Conservation (phyloP, 2,329 filamentous ascomycete genomes). For the Talaromyces pinophilus region DNA sequence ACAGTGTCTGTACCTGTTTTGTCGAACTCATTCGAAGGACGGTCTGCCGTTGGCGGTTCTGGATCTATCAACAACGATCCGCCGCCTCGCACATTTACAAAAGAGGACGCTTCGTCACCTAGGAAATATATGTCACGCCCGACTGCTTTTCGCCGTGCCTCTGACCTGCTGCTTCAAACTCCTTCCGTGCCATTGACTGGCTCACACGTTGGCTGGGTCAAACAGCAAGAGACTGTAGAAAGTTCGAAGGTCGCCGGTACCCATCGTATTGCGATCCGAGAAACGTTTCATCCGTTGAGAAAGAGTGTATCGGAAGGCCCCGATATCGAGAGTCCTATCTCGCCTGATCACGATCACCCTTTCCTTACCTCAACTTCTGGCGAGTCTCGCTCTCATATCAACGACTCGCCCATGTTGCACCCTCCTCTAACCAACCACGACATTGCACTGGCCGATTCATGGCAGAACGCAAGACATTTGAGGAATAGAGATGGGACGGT, state of each 20-base stretch:
- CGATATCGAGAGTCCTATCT: conserved; percentile 26
- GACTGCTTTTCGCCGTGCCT: conserved; percentile 25
- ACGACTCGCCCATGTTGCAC: conserved; percentile 29
- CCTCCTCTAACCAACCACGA: conserved; percentile 26
- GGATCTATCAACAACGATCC: conserved; percentile 18
- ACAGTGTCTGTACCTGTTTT: conserved; percentile 23
- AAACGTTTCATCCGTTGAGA: conserved; percentile 28
- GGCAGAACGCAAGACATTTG: conserved; percentile 25
- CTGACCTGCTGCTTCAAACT: conserved; percentile 29
- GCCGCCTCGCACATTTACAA: conserved; percentile 29
- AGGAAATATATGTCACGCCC: conserved; percentile 25
- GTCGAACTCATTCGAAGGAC: background rate
- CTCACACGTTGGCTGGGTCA: conserved; percentile 31
- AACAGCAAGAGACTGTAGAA: conserved; percentile 29
- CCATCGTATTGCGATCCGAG: conserved; percentile 24
- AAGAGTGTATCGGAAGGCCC: conserved; percentile 30
- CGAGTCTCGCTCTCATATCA: conserved; percentile 29
- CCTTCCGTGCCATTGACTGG: conserved; percentile 33
- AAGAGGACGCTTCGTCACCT: conserved; percentile 27
- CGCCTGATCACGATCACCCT: conserved; percentile 25
- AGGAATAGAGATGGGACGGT: conserved; percentile 30
- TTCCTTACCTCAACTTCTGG: conserved; percentile 31
- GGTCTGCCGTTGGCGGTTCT: background rate
- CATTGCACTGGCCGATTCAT: conserved; percentile 26
- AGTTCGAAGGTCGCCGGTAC: conserved; percentile 24